Percentiles rank a stretch among this genome's conserved stretches.
Conservation (phyloP, 352 stramenopile genomes). For the Globisporangium yorkense region DNA sequence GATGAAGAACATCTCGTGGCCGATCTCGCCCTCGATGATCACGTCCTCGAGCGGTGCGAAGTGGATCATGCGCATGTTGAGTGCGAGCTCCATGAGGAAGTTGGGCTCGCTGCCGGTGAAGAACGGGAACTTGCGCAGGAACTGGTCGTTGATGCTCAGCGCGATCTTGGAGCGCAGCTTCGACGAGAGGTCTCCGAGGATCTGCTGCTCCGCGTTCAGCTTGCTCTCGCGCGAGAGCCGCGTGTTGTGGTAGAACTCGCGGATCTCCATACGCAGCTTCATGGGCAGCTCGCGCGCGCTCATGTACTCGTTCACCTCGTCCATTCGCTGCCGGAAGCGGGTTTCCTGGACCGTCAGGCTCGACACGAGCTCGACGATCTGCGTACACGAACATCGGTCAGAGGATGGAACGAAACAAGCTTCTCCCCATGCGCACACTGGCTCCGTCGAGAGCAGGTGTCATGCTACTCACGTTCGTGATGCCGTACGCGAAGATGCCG, state of each 20-base stretch:
- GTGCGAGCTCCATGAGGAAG: conserved; percentile 75
- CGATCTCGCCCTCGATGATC: conserved; percentile 75
- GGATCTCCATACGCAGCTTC: conserved; percentile 70
- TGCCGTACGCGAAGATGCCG: conserved; percentile 81
- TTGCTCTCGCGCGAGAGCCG: conserved; percentile 67
- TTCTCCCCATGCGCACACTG: background rate
- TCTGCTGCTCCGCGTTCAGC: conserved; percentile 63
- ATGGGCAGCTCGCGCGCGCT: conserved; percentile 62
- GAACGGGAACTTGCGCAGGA: conserved; percentile 80
- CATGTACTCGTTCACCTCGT: conserved; percentile 83
- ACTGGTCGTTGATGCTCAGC: conserved; percentile 76
- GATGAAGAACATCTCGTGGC: conserved; percentile 86
- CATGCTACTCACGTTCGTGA: conserved; percentile 49
- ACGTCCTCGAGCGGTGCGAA: conserved; percentile 74
- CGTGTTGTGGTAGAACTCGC: conserved; percentile 80
- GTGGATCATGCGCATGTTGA: conserved; percentile 83
- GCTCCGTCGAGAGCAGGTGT: no score
- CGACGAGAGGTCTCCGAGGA: conserved; percentile 62
- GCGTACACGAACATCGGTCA: background rate
- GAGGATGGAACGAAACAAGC: background rate
- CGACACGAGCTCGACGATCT: conserved; percentile 34
- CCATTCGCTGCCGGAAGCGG: conserved; percentile 70
- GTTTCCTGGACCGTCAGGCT: conserved; percentile 48
- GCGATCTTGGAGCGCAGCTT: conserved; percentile 74
- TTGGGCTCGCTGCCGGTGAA: conserved; percentile 73